Evolutionary conservation across 495 filamentous ascomycete species (phyloP).

Genomic region (Thermothielavioides terrestris): DNA sequence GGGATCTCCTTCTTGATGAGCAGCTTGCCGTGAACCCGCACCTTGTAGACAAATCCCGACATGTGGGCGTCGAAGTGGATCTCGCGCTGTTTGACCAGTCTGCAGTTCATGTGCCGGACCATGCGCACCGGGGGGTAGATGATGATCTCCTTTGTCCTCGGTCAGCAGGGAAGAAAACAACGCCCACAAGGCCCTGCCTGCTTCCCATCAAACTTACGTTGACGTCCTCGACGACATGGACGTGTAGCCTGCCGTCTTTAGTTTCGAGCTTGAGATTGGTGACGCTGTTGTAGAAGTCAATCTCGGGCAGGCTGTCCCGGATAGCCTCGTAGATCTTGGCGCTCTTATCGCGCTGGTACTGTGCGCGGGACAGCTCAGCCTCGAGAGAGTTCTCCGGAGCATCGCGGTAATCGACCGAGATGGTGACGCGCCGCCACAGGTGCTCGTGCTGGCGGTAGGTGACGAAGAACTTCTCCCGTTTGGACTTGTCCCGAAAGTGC

Average conservation of each 20-base stretch:
- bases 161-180: slow-evolving; percentile 7
- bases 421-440: slow-evolving; percentile 78
- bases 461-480: slow-evolving; percentile 96
- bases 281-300: slow-evolving; percentile 91
- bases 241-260: slow-evolving; percentile 78
- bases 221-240: slow-evolving; percentile 96
- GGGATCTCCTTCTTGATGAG: slow-evolving; percentile 99
- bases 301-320: slow-evolving; percentile 79
- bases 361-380: slow-evolving; percentile 63
- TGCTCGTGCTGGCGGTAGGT: slow-evolving; percentile 74
- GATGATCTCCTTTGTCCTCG: slow-evolving; percentile 60
- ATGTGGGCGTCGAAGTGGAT: slow-evolving; percentile 84
- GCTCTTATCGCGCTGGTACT: slow-evolving; percentile 87
- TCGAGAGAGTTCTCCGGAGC: slow-evolving; percentile 77
- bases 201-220: slow-evolving; percentile 45
- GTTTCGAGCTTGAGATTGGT: slow-evolving; percentile 96
- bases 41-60: slow-evolving; percentile 97
- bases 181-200: too few species aligned
- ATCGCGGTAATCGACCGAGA: slow-evolving; percentile 88
- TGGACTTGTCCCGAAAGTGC: slow-evolving; percentile 94
- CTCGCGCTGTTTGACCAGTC: slow-evolving; percentile 58
- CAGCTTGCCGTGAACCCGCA: slow-evolving; percentile 54
- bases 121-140: slow-evolving; percentile 69
- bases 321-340: slow-evolving; percentile 95
- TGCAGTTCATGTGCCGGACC: slow-evolving; percentile 66